These are phyloP conservation scores for Brassica balearica DNA, from an alignment of 441 rosid genomes.

Conservation along the genomic window DNA sequence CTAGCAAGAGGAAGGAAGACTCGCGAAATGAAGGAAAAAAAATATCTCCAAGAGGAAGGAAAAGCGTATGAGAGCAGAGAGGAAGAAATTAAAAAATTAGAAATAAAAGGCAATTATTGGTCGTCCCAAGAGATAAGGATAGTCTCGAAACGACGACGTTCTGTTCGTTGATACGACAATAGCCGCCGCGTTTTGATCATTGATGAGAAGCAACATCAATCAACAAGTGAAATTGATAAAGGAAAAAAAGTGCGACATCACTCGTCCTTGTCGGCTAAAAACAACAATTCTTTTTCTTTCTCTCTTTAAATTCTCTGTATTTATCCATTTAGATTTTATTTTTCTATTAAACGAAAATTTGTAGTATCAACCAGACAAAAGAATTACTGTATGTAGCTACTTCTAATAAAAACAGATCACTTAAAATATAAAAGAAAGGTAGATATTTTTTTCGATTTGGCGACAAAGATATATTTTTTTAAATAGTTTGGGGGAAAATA, in stretches of 20 bases:
- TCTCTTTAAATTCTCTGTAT: not conserved
- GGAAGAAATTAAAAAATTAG: not conserved
- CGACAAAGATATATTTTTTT: not conserved
- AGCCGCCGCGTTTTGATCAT: constrained; percentile 47
- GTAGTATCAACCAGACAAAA: not conserved
- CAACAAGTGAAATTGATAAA: not conserved
- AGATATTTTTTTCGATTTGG: constrained; percentile 17
- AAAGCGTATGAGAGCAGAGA: constrained; percentile 28
- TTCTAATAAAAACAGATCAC: not conserved
- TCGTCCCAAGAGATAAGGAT: constrained; percentile 42
- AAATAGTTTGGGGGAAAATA: not conserved
- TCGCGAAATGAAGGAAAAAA: constrained; percentile 12
- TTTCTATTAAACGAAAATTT: not conserved
- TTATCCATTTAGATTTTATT: constrained; percentile 24
- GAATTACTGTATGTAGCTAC: too few relatives aligned
- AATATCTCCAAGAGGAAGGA: constrained; percentile 14
- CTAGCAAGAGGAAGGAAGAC: constrained; percentile 32
- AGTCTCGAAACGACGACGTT: constrained; percentile 37
- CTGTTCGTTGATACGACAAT: constrained; percentile 37
- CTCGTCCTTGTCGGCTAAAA: constrained; percentile 42
- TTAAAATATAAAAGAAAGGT: not conserved
- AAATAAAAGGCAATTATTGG: constrained; percentile 33
- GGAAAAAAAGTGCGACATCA: constrained; percentile 25
- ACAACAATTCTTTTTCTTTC: not conserved
- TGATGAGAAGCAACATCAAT: not conserved